Percentiles rank a stretch among this genome's conserved stretches.
These are phyloP conservation scores for Lecanicillium sp. DNA, from an alignment of 2,329 filamentous ascomycete species.

Conservation along the genomic window DNA sequence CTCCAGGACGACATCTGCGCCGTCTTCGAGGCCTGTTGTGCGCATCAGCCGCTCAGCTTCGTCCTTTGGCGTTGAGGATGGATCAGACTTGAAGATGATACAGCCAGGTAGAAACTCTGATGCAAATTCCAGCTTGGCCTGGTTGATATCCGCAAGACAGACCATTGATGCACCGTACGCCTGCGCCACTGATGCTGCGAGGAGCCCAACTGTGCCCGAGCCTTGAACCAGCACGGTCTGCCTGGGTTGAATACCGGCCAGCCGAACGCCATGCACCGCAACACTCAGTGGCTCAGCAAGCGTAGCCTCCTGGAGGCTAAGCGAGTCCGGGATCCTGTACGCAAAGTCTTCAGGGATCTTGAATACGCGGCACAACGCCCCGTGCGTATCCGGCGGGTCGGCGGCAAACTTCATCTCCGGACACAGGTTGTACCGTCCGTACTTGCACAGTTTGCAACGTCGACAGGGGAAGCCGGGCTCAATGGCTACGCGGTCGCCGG, in stretches of 20 bases:
- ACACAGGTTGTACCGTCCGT: conserved; percentile 75
- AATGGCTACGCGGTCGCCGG: conserved; percentile 70
- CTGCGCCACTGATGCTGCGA: no score
- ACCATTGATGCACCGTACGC: no score
- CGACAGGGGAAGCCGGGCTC: conserved; percentile 77
- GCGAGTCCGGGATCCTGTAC: conserved; percentile 64
- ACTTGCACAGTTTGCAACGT: conserved; percentile 62
- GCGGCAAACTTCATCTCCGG: conserved; percentile 73
- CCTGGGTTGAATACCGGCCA: no score
- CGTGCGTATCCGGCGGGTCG: conserved; percentile 69
- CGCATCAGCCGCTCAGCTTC: neutral
- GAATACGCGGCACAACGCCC: conserved; percentile 74
- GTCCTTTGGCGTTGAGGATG: neutral
- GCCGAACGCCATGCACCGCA: no score
- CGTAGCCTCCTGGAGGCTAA: conserved; percentile 41
- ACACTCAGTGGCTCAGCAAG: conserved; percentile 46
- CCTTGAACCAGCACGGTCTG: no score
- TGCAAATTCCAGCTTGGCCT: conserved; percentile 15
- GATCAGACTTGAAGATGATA: neutral
- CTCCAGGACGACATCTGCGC: conserved; percentile 12
- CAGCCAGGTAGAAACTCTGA: conserved; percentile 1
- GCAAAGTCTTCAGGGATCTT: conserved; percentile 70
- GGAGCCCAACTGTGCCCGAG: no score
- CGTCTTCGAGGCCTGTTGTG: neutral
- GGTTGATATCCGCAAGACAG: conserved; percentile 17